These are phyloP conservation scores for Daldinia eschscholtzii DNA, from an alignment of 2,329 filamentous ascomycete genomes.

Conservation along the genomic window DNA sequence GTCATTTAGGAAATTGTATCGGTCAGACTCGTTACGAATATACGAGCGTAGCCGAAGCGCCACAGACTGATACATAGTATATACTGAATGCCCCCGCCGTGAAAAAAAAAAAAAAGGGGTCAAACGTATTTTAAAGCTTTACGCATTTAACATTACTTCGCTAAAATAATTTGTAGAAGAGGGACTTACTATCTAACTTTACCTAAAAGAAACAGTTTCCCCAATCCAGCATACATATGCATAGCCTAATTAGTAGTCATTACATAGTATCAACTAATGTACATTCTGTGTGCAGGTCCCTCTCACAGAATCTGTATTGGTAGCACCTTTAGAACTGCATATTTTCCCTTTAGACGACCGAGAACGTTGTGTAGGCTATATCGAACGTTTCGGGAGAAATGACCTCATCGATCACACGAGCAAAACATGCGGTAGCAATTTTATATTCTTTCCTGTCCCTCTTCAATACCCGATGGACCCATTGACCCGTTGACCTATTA, in stretches of 20 bases:
- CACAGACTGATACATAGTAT: too few relatives aligned
- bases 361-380: constrained; percentile 9
- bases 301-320: background rate
- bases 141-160: too few relatives aligned
- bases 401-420: constrained; percentile 33
- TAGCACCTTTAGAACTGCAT: background rate
- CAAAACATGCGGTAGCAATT: constrained; percentile 23
- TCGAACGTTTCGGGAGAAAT: constrained; percentile 20
- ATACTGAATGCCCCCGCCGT: too few relatives aligned
- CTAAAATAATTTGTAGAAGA: too few relatives aligned
- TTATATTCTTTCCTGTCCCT: constrained; percentile 6
- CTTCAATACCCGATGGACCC: constrained; percentile 15
- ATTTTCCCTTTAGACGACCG: background rate
- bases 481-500: too few relatives aligned
- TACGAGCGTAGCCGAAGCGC: too few relatives aligned
- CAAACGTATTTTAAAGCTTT: too few relatives aligned
- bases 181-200: background rate
- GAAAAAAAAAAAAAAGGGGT: too few relatives aligned
- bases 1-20: too few relatives aligned
- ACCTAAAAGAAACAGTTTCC: background rate
- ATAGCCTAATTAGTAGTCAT: background rate
- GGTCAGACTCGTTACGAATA: too few relatives aligned
- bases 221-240: too few relatives aligned
- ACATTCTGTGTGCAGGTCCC: background rate
- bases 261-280: background rate